A percentile compares a stretch with the other conserved stretches of the same genome.
Conservation (phyloP, 2,329 filamentous ascomycete species). For the Alternaria angustiovoidea region DNA sequence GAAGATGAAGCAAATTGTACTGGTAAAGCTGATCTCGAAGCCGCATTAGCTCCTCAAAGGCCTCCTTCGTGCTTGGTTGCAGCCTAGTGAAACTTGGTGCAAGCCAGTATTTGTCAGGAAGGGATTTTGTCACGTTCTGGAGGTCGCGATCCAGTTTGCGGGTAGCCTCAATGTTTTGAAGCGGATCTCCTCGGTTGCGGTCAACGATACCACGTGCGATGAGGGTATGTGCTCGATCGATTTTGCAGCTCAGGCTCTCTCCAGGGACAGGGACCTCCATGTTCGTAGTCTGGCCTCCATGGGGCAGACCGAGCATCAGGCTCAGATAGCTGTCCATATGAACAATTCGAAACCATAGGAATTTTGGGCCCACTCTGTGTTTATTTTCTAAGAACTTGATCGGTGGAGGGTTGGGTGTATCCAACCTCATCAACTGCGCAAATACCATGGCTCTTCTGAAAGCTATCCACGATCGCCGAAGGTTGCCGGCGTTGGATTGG, state of each 20-base stretch:
- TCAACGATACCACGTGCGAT: conserved; percentile 52
- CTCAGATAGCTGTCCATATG: conserved; percentile 51
- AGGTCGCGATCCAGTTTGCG: conserved; percentile 27
- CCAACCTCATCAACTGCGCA: conserved; percentile 55
- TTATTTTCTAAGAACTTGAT: conserved; percentile 11
- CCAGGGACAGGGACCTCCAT: conserved; percentile 22
- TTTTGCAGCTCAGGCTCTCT: conserved; percentile 5
- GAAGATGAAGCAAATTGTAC: conserved; percentile 25
- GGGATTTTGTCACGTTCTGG: conserved; percentile 11
- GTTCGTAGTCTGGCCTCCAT: conserved; percentile 35
- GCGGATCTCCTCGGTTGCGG: conserved; percentile 43
- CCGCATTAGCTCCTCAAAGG: conserved; percentile 17
- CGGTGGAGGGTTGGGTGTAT: conserved; percentile 31
- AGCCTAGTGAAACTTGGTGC: conserved; percentile 5
- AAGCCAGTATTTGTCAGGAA: conserved; percentile 16
- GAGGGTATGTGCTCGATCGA: conserved; percentile 44
- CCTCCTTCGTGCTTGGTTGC: conserved; percentile 8
- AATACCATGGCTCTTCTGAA: conserved; percentile 50
- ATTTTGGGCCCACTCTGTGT: conserved; percentile 24
- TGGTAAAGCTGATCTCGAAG: conserved; percentile 25
- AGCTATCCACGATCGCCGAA: conserved; percentile 53
- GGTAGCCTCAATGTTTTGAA: conserved; percentile 36
- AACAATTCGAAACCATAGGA: conserved; percentile 53
- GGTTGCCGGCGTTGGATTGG: conserved; percentile 51
- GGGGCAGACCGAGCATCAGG: conserved; percentile 54